Evolutionary conservation across 73 alveolate genomes (phyloP).

Genomic region (Symbiodinium natans): DNA sequence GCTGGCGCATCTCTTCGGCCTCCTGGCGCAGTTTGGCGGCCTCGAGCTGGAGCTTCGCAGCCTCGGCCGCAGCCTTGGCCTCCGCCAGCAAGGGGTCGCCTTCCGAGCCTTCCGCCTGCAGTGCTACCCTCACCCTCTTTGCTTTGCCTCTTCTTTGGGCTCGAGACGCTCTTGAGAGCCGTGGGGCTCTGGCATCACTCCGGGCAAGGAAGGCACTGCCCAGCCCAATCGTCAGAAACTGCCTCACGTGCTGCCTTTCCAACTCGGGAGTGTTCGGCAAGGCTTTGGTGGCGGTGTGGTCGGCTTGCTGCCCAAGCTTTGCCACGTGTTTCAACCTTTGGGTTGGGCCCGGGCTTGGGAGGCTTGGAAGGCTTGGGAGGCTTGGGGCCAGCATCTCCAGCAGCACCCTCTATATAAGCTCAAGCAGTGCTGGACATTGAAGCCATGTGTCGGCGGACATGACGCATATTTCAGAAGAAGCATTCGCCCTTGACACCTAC

Average conservation of each 20-base stretch:
- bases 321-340: background rate
- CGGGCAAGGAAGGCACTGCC: background rate
- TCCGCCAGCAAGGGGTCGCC: slow-evolving; percentile 46
- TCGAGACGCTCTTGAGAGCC: background rate
- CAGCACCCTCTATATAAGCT: background rate
- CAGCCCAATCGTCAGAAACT: background rate
- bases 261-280: background rate
- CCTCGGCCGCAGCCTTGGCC: slow-evolving; percentile 74
- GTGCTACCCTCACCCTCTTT: background rate
- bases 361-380: too few species aligned
- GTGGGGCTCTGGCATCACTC: background rate
- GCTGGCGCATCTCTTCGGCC: slow-evolving; percentile 69
- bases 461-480: too few species aligned
- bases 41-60: slow-evolving; percentile 60
- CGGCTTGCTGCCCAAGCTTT: too few species aligned
- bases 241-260: background rate
- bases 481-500: too few species aligned
- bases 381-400: background rate
- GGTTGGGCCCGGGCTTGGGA: background rate
- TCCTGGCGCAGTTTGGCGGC: slow-evolving; percentile 65
- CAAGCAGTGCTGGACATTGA: background rate
- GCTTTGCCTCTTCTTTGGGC: background rate
- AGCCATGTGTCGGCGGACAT: too few species aligned
- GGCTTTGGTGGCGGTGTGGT: background rate
- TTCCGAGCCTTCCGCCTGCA: background rate